These are phyloP conservation scores for Helminthosporium solani DNA, from an alignment of 2,329 filamentous ascomycete species.

Conservation along the genomic window DNA sequence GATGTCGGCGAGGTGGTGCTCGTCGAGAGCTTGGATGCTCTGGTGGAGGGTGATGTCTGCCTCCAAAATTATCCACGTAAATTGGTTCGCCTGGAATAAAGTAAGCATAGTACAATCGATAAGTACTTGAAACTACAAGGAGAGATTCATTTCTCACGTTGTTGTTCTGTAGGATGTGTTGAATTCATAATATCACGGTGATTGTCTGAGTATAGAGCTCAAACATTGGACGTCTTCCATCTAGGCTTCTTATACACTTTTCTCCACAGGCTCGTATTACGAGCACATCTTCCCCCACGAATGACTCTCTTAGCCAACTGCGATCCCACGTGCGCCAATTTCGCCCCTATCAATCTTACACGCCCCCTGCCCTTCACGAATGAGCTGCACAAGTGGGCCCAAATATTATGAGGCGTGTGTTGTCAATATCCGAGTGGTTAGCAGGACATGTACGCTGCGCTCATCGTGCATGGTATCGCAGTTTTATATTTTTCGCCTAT, in stretches of 20 bases:
- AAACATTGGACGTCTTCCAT: neutral
- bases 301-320: no score
- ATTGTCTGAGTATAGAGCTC: neutral
- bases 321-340: no score
- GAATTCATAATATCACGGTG: slow-evolving; percentile 2
- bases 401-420: slow-evolving; percentile 2
- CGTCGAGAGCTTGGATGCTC: slow-evolving; percentile 2
- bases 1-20: slow-evolving; percentile 3
- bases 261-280: neutral
- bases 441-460: slow-evolving; percentile 6
- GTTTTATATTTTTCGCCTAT: neutral
- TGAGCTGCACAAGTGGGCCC: slow-evolving; percentile 1
- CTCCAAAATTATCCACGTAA: slow-evolving; percentile 14
- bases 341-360: slow-evolving; percentile 1
- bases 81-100: slow-evolving; percentile 4
- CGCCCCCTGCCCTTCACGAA: neutral
- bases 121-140: neutral
- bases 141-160: slow-evolving; percentile 1
- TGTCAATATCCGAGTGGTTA: slow-evolving; percentile 11
- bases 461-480: slow-evolving; percentile 10
- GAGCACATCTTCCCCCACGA: neutral
- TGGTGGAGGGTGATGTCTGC: slow-evolving; percentile 7
- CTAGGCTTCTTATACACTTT: neutral
- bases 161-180: slow-evolving; percentile 1
- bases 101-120: neutral